phyloP scores from a whole-genome alignment of 2,329 filamentous ascomycete genomes.

The Sporothrix mexicana region DNA sequence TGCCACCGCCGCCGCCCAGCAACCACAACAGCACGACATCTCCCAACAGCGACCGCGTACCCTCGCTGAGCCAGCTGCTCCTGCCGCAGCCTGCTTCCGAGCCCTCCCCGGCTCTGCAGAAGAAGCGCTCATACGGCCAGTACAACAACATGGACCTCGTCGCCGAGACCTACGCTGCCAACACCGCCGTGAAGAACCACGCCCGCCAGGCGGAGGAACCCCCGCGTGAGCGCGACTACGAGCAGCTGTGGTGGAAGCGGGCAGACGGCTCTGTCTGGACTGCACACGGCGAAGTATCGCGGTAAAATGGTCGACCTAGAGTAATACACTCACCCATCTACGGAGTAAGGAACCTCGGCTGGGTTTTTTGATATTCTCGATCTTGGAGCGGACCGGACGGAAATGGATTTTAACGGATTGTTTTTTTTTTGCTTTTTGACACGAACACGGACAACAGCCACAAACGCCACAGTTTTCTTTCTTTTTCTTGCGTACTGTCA shows the following conservation, averaged over 20 bases:
- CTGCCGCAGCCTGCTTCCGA: slow-evolving; percentile 25
- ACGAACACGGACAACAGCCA: neutral
- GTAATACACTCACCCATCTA: neutral
- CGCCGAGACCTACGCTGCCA: slow-evolving; percentile 28
- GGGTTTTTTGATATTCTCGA: neutral
- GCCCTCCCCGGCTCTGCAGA: slow-evolving; percentile 21
- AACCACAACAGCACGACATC: slow-evolving; percentile 24
- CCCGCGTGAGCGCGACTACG: slow-evolving; percentile 27
- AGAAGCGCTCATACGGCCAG: slow-evolving; percentile 38
- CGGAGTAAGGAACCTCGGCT: slow-evolving; percentile 6
- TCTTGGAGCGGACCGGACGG: neutral
- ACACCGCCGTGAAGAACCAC: slow-evolving; percentile 37
- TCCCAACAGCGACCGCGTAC: slow-evolving; percentile 34
- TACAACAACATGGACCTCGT: slow-evolving; percentile 36
- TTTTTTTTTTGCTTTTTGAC: neutral
- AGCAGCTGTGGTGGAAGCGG: slow-evolving; percentile 39
- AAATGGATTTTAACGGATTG: neutral
- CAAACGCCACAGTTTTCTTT: neutral
- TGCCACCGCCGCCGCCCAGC: neutral
- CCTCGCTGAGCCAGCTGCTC: slow-evolving; percentile 37
- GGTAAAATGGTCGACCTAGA: neutral
- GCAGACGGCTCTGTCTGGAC: slow-evolving; percentile 38
- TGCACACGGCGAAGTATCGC: slow-evolving; percentile 33
- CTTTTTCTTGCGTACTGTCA: slow-evolving; percentile 26
- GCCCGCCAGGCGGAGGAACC: slow-evolving; percentile 32